phyloP scores from a whole-genome alignment of 192 early-diverging fungal species.

The Podila epicladia region DNA sequence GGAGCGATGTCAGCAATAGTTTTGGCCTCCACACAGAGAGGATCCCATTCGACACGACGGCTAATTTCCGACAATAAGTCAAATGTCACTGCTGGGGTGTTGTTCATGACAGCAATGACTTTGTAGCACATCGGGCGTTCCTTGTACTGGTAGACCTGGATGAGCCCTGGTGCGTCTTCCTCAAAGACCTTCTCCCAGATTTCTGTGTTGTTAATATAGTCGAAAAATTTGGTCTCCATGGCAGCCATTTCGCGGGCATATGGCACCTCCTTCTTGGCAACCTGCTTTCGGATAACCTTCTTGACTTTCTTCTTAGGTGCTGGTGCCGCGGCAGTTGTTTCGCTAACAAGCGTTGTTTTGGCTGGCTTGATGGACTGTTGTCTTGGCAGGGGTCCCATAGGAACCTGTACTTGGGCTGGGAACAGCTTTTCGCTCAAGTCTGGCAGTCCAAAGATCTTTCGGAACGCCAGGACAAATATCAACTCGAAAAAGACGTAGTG shows the following conservation, averaged over 20 bases:
- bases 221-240: constrained; percentile 44
- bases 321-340: neutral
- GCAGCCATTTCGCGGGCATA: constrained; percentile 29
- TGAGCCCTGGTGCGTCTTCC: constrained; percentile 13
- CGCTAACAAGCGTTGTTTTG: constrained; percentile 12
- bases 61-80: constrained; percentile 36
- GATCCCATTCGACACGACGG: constrained; percentile 35
- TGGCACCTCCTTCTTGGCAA: constrained; percentile 7
- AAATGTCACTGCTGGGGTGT: constrained; percentile 40
- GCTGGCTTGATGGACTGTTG: neutral
- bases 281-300: neutral
- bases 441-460: constrained; percentile 37
- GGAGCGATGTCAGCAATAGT: constrained; percentile 25
- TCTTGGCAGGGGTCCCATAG: neutral
- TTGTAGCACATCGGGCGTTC: constrained; percentile 48
- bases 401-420: constrained; percentile 21
- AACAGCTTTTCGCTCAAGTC: constrained; percentile 40
- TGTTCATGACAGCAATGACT: constrained; percentile 32
- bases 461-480: constrained; percentile 51
- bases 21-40: constrained; percentile 43
- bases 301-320: constrained; percentile 12
- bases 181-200: constrained; percentile 50
- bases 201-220: constrained; percentile 32
- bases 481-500: constrained; percentile 54
- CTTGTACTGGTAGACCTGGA: constrained; percentile 45